A percentile compares a stretch with the other conserved stretches of the same genome.
phyloP scores from a whole-genome alignment of 1,284 basidiomycete genomes.

The Pseudozyma sp. region DNA sequence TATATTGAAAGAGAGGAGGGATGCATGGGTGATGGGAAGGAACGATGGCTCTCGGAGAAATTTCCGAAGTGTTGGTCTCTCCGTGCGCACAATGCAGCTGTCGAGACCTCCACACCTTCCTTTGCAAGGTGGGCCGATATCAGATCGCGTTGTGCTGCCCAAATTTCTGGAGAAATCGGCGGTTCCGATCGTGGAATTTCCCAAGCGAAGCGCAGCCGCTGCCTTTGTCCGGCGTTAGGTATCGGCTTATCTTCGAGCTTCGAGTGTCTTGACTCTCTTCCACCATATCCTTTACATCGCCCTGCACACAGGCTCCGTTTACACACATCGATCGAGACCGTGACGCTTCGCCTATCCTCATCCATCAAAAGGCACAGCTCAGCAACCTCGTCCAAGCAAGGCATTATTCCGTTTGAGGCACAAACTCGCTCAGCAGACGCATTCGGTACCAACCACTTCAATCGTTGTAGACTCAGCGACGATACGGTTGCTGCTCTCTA shows the following conservation, averaged over 20 bases:
- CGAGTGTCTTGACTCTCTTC: background rate
- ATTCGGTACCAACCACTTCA: background rate
- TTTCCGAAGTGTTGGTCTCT: slow-evolving; percentile 18
- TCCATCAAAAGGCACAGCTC: too few species aligned
- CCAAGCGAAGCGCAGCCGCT: slow-evolving; percentile 10
- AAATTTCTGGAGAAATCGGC: slow-evolving; percentile 14
- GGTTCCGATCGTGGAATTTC: slow-evolving; percentile 26
- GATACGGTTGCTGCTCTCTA: background rate
- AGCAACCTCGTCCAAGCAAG: too few species aligned
- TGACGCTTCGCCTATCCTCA: too few species aligned
- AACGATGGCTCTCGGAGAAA: background rate
- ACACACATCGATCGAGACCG: too few species aligned
- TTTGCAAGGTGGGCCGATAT: background rate
- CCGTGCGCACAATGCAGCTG: background rate
- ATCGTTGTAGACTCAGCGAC: slow-evolving; percentile 1
- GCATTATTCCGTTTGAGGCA: background rate
- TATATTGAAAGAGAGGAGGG: background rate
- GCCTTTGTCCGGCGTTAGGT: background rate
- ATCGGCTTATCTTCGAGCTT: slow-evolving; percentile 15
- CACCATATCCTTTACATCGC: background rate
- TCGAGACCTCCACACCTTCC: slow-evolving; percentile 20
- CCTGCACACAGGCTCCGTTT: too few species aligned
- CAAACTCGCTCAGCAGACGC: background rate
- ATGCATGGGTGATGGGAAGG: background rate
- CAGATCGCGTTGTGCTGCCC: slow-evolving; percentile 14